Evolutionary conservation across 2,329 filamentous ascomycete genomes (phyloP).

Genomic region (Teratosphaeria nubilosa): DNA sequence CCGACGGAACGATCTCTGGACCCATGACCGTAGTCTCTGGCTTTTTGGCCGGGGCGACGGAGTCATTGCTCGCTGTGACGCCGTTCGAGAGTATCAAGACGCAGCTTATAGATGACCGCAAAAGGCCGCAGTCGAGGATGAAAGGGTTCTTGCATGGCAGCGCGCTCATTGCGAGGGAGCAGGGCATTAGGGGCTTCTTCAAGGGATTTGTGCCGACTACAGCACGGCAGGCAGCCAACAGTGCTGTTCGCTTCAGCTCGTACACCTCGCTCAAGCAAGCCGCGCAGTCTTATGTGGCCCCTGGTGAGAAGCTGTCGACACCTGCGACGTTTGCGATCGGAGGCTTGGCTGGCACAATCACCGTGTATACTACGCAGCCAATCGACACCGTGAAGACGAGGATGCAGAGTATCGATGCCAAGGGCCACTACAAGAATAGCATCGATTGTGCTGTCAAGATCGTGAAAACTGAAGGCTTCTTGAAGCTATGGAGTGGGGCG

Average conservation of each 20-base stretch:
- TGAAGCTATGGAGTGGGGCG: conserved; percentile 92
- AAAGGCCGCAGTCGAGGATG: conserved; percentile 74
- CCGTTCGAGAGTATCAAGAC: conserved; percentile 98
- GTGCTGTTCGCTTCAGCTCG: conserved; percentile 83
- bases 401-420: conserved; percentile 93
- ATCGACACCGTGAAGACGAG: conserved; percentile 91
- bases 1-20: conserved; percentile 78
- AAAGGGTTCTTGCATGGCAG: conserved; percentile 86
- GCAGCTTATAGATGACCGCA: conserved; percentile 93
- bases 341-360: conserved; percentile 79
- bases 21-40: conserved; percentile 86
- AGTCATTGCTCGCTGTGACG: conserved; percentile 86
- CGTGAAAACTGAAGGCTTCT: conserved; percentile 75
- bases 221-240: conserved; percentile 88
- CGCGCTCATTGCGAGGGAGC: conserved; percentile 74
- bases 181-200: conserved; percentile 87
- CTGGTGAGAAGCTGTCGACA: conserved; percentile 86
- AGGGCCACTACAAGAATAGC: conserved; percentile 72
- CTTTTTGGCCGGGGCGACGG: conserved; percentile 88
- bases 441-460: conserved; percentile 74
- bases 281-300: conserved; percentile 84
- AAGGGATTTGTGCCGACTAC: conserved; percentile 94
- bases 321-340: conserved; percentile 85
- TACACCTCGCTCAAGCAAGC: conserved; percentile 88
- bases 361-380: conserved; percentile 63